phyloP scores from a whole-genome alignment of 2,329 filamentous ascomycete genomes.

The Fusarium sp. region DNA sequence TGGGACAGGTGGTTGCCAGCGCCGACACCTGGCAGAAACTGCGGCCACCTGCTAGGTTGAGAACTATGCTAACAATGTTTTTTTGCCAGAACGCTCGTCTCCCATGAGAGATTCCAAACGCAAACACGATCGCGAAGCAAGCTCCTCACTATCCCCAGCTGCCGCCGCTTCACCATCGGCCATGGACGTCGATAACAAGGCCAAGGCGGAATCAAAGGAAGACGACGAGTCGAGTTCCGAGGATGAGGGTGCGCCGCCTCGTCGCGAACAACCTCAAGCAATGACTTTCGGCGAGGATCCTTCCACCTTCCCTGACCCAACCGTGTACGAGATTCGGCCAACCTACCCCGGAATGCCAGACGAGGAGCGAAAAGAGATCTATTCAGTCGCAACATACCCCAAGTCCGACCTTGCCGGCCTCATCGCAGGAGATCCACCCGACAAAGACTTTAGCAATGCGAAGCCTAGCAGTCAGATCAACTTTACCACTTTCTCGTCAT shows the following conservation, averaged over 20 bases:
- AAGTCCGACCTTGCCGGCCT: conserved; percentile 82
- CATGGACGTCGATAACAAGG: conserved; percentile 71
- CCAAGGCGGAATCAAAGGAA: conserved; percentile 51
- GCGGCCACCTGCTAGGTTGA: neutral
- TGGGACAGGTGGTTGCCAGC: conserved; percentile 1
- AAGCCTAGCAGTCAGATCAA: conserved; percentile 96
- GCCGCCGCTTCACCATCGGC: conserved; percentile 63
- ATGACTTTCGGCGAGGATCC: conserved; percentile 95
- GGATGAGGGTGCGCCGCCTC: conserved; percentile 71
- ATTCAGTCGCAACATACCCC: conserved; percentile 87
- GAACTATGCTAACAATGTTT: conserved; percentile 18
- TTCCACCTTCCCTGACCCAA: conserved; percentile 90
- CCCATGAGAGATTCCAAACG: conserved; percentile 65
- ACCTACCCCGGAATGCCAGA: conserved; percentile 81
- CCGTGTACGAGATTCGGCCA: conserved; percentile 90
- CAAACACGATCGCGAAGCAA: conserved; percentile 65
- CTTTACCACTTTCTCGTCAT: conserved; percentile 91
- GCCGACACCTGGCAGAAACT: conserved; percentile 14
- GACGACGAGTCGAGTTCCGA: conserved; percentile 64
- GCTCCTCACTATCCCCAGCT: conserved; percentile 70
- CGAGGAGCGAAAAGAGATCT: conserved; percentile 88
- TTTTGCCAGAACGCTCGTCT: conserved; percentile 62
- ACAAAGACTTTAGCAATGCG: conserved; percentile 94
- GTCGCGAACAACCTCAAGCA: conserved; percentile 76
- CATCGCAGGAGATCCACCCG: conserved; percentile 89